Conservation (phyloP, 208 protist genomes). For the Leishmania lainsoni region DNA sequence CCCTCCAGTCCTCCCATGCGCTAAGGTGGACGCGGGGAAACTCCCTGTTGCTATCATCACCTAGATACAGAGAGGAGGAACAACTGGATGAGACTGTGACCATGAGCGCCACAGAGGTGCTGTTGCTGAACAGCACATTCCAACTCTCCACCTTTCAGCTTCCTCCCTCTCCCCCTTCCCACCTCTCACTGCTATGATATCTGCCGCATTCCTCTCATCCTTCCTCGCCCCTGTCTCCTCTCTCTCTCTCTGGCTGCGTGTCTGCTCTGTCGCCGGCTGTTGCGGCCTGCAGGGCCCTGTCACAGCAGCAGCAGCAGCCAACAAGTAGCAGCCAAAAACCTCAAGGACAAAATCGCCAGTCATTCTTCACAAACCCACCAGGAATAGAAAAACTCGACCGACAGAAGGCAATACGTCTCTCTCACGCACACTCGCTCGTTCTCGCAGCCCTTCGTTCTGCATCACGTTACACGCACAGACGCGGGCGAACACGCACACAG, state of each 20-base stretch:
- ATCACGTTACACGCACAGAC: neutral
- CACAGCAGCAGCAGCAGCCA: neutral
- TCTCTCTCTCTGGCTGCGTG: neutral
- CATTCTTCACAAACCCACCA: neutral
- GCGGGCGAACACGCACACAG: neutral
- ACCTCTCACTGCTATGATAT: neutral
- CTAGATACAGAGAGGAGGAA: neutral
- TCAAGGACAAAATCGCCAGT: neutral
- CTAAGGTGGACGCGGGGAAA: neutral
- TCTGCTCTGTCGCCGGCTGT: neutral
- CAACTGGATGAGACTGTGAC: neutral
- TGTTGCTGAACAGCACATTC: neutral
- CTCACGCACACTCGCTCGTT: neutral
- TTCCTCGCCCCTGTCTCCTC: neutral
- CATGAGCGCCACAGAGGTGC: neutral
- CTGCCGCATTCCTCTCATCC: neutral
- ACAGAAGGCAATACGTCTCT: neutral
- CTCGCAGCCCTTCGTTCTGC: neutral
- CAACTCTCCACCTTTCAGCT: neutral
- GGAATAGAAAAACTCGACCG: neutral
- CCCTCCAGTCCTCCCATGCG: neutral
- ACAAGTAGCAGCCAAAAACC: neutral
- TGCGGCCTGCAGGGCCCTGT: neutral
- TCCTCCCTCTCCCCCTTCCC: neutral
- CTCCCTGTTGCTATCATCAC: neutral